Conservation (phyloP, 2,329 filamentous ascomycete genomes). For the Exophiala lecanii-corni region DNA sequence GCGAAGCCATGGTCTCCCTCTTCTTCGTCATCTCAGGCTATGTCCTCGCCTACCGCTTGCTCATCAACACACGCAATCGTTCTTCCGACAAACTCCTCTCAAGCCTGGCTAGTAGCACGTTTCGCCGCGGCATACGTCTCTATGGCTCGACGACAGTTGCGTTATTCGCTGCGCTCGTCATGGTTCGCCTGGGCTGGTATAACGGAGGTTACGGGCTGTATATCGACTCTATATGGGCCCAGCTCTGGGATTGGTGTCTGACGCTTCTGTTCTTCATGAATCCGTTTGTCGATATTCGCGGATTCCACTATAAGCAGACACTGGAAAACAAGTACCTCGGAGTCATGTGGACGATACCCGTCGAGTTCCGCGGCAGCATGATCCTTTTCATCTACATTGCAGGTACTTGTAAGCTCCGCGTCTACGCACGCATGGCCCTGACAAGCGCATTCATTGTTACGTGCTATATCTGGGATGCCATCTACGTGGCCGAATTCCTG, state of each 20-base stretch:
- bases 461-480: background rate
- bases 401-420: background rate
- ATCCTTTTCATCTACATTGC: constrained; percentile 18
- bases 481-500: constrained; percentile 1
- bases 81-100: background rate
- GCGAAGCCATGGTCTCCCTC: constrained; percentile 43
- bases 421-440: constrained; percentile 1
- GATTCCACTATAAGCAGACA: background rate
- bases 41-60: constrained; percentile 48
- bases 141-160: constrained; percentile 29
- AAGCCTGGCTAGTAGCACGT: constrained; percentile 13
- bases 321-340: constrained; percentile 16
- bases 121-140: constrained; percentile 31
- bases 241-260: background rate
- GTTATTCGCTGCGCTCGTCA: constrained; percentile 22
- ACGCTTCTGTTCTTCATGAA: constrained; percentile 1
- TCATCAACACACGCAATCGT: constrained; percentile 32
- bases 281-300: background rate
- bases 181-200: background rate
- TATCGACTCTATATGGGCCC: background rate
- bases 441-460: background rate
- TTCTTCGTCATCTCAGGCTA: constrained; percentile 59
- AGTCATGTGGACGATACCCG: constrained; percentile 27
- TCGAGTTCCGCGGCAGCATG: constrained; percentile 25
- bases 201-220: constrained; percentile 10